Conservation (phyloP, 2,329 filamentous ascomycete genomes). For the Polychaeton citri region DNA sequence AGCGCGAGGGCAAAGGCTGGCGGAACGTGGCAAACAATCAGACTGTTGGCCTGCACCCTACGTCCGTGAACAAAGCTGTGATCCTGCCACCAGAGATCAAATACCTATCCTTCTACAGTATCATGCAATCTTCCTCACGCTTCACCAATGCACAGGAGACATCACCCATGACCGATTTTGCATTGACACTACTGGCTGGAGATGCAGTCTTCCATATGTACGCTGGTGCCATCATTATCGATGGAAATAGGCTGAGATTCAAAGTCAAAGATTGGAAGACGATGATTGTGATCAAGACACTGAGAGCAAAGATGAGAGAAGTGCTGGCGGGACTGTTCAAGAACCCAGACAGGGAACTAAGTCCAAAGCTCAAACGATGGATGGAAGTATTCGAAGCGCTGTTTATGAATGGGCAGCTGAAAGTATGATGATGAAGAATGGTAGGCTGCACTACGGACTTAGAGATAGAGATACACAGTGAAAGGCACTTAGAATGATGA, state of each 20-base stretch:
- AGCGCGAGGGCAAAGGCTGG: constrained; percentile 73
- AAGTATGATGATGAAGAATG: no score
- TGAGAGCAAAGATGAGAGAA: constrained; percentile 61
- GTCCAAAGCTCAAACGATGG: constrained; percentile 29
- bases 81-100: constrained; percentile 34
- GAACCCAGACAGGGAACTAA: constrained; percentile 26
- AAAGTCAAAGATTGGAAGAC: constrained; percentile 79
- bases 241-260: constrained; percentile 77
- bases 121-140: constrained; percentile 78
- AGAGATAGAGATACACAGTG: no score
- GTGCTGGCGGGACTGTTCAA: constrained; percentile 60
- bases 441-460: no score
- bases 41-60: constrained; percentile 71
- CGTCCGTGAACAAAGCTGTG: constrained; percentile 69
- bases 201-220: constrained; percentile 86
- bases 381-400: constrained; percentile 22
- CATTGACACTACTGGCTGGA: constrained; percentile 72
- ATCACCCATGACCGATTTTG: constrained; percentile 50
- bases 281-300: constrained; percentile 73
- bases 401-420: constrained; percentile 5
- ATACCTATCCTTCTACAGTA: constrained; percentile 92
- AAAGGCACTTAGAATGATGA: no score
- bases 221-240: constrained; percentile 72
- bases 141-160: constrained; percentile 87
- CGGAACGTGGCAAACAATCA: constrained; percentile 91